Conservation (phyloP, 1,284 basidiomycete genomes). For the Rhodotorula sp. region DNA sequence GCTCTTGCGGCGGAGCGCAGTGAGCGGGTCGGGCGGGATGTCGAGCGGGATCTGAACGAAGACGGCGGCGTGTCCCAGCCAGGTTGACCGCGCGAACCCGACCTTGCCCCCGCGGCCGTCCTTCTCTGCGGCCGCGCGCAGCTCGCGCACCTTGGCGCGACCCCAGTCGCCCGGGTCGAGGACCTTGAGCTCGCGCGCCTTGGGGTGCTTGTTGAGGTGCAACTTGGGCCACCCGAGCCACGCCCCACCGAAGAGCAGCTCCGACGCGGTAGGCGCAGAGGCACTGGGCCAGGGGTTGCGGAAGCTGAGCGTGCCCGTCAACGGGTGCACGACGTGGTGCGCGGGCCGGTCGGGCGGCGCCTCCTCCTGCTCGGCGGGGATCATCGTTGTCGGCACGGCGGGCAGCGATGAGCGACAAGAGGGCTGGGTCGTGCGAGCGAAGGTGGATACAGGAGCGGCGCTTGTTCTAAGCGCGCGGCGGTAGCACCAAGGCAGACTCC, state of each 20-base stretch:
- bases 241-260: constrained; percentile 36
- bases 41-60: constrained; percentile 37
- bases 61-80: constrained; percentile 45
- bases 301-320: constrained; percentile 37
- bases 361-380: neutral
- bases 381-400: neutral
- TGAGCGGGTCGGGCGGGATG: constrained; percentile 2
- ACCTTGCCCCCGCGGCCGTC: constrained; percentile 25
- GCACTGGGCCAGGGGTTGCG: constrained; percentile 46
- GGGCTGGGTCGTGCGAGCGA: too few species aligned
- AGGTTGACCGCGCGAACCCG: constrained; percentile 38
- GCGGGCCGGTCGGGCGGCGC: constrained; percentile 12
- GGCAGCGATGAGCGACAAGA: neutral
- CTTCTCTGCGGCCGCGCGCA: constrained; percentile 7
- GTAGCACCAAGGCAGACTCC: too few species aligned
- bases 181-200: constrained; percentile 35
- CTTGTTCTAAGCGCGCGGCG: too few species aligned
- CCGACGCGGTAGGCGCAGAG: constrained; percentile 26
- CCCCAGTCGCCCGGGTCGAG: constrained; percentile 36
- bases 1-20: neutral
- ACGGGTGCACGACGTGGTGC: constrained; percentile 37
- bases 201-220: constrained; percentile 30
- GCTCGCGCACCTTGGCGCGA: constrained; percentile 7
- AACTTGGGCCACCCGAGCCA: constrained; percentile 35
- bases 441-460: too few species aligned